Base-by-base conservation (phyloP, 495 filamentous ascomycete genomes). In the Neurospora terricola region DNA sequence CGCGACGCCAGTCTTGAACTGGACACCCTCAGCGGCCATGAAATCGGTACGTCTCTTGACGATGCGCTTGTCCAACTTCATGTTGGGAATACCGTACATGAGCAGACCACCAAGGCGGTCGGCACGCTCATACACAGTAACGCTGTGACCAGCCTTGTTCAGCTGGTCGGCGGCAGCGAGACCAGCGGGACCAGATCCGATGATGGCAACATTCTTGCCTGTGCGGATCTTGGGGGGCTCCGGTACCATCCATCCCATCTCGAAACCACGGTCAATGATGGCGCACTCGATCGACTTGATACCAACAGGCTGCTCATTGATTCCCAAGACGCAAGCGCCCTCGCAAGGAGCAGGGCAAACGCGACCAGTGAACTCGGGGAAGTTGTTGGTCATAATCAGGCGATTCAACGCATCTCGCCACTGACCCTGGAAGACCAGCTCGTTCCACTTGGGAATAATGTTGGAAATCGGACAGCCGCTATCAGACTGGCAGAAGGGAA, bases 201-300 rank as follows among this genome's bases (percentile, higher is more conserved):
- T 94, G 80, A 99, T 86, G 59, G 95, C 94, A 76, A 98, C 84
- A 42, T 85, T 96, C 87, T 97, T 97, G 81, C 94, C 94, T 59
- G 92, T 96, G 75, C 96, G 94, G 70, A 89, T 85, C 80, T 89
- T 80, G 4, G 96, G 96, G 66, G 91, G 92, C 36, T 84, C 86
- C 74, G 96, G 96, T 14, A 97, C 87, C 92, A 99, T 97, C 96
- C 96, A 99, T 72, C 96, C 96, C 93, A 93, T 97, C 82, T 99
- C 94, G 79, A 98, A 99, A 70, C 96, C 96, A 76, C 96, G 94
- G 79, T 99, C 96, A 75, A 99, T 99, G 82, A 99, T 98, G 72
- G 96, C 96, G 81, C 96, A 99, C 80, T 99, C 96, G 75, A 99
- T 98, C 1, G 93, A 97, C 85, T 99, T 99, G 87, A 99, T 99